Base-by-base conservation (phyloP, 116 monocot genomes). In the Dioscorea cayenensis region DNA sequence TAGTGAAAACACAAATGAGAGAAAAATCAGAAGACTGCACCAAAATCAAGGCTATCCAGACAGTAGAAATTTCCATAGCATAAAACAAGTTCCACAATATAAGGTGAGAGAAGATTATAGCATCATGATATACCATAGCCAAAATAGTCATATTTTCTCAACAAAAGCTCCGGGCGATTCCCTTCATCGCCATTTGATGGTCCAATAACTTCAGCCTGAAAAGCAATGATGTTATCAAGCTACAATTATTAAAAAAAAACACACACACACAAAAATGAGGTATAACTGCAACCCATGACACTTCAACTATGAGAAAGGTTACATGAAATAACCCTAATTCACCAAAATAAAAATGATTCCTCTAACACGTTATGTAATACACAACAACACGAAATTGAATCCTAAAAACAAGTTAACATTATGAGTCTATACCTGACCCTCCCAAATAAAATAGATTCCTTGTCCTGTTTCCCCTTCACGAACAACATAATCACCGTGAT, bases 141-240 rank as follows among this genome's bases (percentile, higher is more conserved):
- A 87, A 99, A 99, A 76, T 94, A 94, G 64, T 94, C 94, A 72
- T 80, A 91, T 60, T 87, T 51, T 71, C 85, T 91, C 81, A 99
- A 78, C 38, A 80, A 81, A 78, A 81, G 51, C 74, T 87, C 90
- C 19, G 84, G 71, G 18, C 70, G 83, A 77, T 83, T 77, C 77
- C 74, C 85, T 77, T 99, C 88, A 68, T 87, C 89, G 7, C 14
- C 60, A 63, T 87, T 72, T 28, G 66, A 62, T 36, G 85, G 73
- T 59, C 82, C 89, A 36, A 85, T 84, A 83, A 99, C 91, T 73
- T 99, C 99, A 84, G 89, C 94, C 94, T 99, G 75, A 23, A 21
- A 77, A 66, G 74, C 17, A 78, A 61, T 32, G 52, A 9, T 59
- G 37, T 5, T 55, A 2, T n/a, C 55, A 55, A 19, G n/a, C n/a